Percentiles rank a stretch among this genome's conserved stretches.
Conservation (phyloP, 2,329 filamentous ascomycete genomes). For the Colletotrichum simmondsii region DNA sequence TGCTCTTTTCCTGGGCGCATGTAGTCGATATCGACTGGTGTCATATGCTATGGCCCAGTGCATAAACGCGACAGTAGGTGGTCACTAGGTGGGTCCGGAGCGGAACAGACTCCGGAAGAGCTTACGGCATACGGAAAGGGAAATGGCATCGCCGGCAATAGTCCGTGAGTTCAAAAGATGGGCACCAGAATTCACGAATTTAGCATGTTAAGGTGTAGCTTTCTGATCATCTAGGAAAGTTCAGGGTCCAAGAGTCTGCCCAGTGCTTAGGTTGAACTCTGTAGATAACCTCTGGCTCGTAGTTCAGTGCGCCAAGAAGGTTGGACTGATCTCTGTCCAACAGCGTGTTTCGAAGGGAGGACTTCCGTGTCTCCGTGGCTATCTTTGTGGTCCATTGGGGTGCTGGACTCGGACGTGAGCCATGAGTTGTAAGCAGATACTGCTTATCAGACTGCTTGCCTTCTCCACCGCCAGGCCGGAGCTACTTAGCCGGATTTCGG, state of each 20-base stretch:
- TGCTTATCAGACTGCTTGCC: neutral
- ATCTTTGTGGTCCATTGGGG: neutral
- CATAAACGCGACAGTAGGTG: slow-evolving; percentile 16
- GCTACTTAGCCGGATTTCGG: neutral
- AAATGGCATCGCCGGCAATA: neutral
- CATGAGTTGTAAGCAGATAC: neutral
- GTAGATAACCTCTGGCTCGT: neutral
- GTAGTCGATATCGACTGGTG: slow-evolving; percentile 1
- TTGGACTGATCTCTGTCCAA: slow-evolving; percentile 11
- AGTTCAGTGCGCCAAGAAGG: slow-evolving; percentile 3
- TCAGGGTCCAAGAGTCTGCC: slow-evolving; percentile 13
- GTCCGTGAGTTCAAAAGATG: neutral
- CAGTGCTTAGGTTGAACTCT: neutral
- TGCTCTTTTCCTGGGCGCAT: neutral
- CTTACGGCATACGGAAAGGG: neutral
- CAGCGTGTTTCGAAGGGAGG: neutral
- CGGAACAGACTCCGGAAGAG: slow-evolving; percentile 22
- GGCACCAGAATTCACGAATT: neutral
- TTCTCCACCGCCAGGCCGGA: neutral
- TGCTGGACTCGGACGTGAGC: neutral
- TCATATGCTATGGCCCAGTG: slow-evolving; percentile 1
- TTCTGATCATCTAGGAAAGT: neutral
- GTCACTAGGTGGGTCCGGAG: neutral
- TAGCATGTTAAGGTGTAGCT: neutral
- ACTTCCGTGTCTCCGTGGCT: neutral